Evolutionary conservation across 257 asterid genomes (phyloP).

Genomic region (Pogostemon cablin): DNA sequence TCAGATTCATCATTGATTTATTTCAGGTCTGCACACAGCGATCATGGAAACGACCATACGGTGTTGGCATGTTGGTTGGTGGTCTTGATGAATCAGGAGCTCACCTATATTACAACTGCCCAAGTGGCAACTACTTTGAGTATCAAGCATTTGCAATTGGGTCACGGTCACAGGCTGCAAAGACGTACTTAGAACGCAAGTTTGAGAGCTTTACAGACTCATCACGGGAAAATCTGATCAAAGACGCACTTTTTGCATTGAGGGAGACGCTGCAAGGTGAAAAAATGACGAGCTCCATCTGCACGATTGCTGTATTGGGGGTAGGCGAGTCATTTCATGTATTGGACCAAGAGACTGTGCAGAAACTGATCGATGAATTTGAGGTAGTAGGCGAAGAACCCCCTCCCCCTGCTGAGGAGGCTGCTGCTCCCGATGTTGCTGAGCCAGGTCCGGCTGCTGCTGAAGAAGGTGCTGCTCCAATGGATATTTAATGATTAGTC

Average conservation of each 20-base stretch:
- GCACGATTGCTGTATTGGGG: conserved; percentile 89
- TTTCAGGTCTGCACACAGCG: conserved; percentile 93
- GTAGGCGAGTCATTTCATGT: conserved; percentile 75
- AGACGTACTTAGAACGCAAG: conserved; percentile 90
- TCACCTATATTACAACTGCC: conserved; percentile 91
- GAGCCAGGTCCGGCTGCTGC: conserved; percentile 35
- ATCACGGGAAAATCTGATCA: conserved; percentile 75
- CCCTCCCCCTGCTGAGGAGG: conserved; percentile 55
- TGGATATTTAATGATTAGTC: conserved; percentile 61
- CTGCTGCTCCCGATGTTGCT: conserved; percentile 34
- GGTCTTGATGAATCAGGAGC: conserved; percentile 98
- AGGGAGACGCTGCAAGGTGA: conserved; percentile 97
- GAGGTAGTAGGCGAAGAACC: conserved; percentile 81
- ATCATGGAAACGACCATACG: conserved; percentile 97
- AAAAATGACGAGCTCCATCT: conserved; percentile 75
- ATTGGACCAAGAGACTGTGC: conserved; percentile 75
- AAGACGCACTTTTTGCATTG: conserved; percentile 90
- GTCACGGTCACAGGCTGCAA: conserved; percentile 97
- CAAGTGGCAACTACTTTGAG: conserved; percentile 94
- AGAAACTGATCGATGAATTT: conserved; percentile 71
- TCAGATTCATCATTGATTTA: neutral
- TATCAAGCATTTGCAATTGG: conserved; percentile 98
- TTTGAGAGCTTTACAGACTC: conserved; percentile 69
- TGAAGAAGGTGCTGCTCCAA: conserved; percentile 67
- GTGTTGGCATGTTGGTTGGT: conserved; percentile 90